Conservation (phyloP, 768 basidiomycete species). For the Panaeolus cyanescens region DNA sequence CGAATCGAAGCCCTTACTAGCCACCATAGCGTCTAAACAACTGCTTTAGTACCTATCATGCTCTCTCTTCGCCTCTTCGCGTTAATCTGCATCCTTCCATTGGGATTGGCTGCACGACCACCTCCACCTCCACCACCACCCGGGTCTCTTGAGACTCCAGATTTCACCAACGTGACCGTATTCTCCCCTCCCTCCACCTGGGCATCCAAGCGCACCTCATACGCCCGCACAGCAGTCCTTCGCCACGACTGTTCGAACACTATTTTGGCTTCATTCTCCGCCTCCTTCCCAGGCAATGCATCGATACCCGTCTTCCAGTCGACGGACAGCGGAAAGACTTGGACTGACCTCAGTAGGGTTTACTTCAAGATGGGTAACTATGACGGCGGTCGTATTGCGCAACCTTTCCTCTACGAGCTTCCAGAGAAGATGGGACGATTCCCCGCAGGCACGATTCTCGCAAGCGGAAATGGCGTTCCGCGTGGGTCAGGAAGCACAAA, state of each 20-base stretch:
- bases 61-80: background rate
- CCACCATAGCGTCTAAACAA: background rate
- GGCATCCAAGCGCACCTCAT: background rate
- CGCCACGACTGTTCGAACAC: background rate
- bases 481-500: background rate
- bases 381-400: background rate
- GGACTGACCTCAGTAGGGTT: background rate
- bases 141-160: background rate
- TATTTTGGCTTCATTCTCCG: background rate
- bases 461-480: background rate
- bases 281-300: background rate
- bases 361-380: background rate
- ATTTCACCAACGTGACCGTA: background rate
- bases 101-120: background rate
- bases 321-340: background rate
- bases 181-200: background rate
- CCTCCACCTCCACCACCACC: background rate
- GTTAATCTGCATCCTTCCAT: background rate
- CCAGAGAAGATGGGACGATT: background rate
- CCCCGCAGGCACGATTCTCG: background rate
- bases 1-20: no score
- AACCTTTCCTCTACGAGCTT: background rate
- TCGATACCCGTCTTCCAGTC: background rate
- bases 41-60: background rate
- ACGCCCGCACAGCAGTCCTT: background rate